phyloP scores from a whole-genome alignment of 345 rosid species.

The Citrus medica region DNA sequence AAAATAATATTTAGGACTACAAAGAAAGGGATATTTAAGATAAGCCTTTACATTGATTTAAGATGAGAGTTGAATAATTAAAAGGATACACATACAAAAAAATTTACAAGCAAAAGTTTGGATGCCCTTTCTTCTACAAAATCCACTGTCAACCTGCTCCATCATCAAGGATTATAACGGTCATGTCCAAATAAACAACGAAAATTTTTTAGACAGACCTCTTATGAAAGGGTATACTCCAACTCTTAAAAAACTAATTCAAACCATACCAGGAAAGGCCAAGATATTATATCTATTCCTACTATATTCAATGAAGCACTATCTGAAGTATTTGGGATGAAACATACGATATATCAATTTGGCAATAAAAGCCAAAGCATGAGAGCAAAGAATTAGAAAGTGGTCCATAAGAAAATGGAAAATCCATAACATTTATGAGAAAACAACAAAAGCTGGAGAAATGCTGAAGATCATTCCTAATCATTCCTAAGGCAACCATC shows the following conservation, averaged over 20 bases:
- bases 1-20: background rate
- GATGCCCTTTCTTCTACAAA: background rate
- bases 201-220: background rate
- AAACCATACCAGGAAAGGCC: background rate
- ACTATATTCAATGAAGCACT: background rate
- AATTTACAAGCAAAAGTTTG: background rate
- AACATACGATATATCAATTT: background rate
- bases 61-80: background rate
- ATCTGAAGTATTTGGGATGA: background rate
- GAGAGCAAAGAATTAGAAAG: background rate
- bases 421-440: background rate
- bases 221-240: background rate
- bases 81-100: too few species aligned
- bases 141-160: background rate
- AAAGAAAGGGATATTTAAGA: background rate
- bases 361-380: background rate
- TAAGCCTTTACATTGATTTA: background rate
- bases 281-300: background rate
- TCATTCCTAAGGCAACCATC: background rate
- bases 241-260: background rate
- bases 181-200: background rate
- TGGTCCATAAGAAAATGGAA: background rate
- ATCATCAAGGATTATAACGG: background rate
- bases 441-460: background rate
- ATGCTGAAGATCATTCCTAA: background rate